Evolutionary conservation across 176 grass and related monocot species (phyloP), one percentile per base, ranked within the genome.

Genomic region (Avena atlantica): DNA sequence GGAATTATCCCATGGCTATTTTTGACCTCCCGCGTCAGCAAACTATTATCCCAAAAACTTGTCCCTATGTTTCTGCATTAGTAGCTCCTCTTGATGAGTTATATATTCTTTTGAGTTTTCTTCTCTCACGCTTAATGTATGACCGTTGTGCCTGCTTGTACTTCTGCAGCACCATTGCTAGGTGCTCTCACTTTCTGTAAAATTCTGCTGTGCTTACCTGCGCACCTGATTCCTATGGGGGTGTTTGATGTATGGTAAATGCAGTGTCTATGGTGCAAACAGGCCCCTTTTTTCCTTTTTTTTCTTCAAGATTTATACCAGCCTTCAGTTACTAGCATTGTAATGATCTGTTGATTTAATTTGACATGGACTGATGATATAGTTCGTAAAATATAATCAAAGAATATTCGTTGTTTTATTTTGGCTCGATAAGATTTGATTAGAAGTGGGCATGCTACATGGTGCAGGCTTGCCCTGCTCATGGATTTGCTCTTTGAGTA

Each of bases 1-100:
- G 96, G 96, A 82, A 95, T 98, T 57, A 15, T 94, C 27, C 96
- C 96, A 9, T 98, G 96, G 96, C 91, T 98, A 78, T 84, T 94
- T 95, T 85, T 98, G 25, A 91, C 90, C 27, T 88, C 84, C 58
- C 92, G 71, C 6, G 90, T 95, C 31, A 91, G 92, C 90, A 98
- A 95, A 67, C 84, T 92, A 14, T 81, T 94, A 16, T 92, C 90
- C 79, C 68, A 95, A 72, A 95, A 91, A 70, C 56, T 91, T 20
- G 85, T 57, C 6, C 85, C 80, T 25, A 87, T 91, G 47, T 91
- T 91, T 74, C 81, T 91, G 19, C 80, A 87, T 25, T 60, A 58
- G 47, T 87, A 83, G 57, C 55, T 49, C 21, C 20, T 61, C 9
- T 13, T 2, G 14, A 25, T 55, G 37, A 61, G 1, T 60, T 71